phyloP scores from a whole-genome alignment of 73 alveolate species.

The Symbiodinium natans region DNA sequence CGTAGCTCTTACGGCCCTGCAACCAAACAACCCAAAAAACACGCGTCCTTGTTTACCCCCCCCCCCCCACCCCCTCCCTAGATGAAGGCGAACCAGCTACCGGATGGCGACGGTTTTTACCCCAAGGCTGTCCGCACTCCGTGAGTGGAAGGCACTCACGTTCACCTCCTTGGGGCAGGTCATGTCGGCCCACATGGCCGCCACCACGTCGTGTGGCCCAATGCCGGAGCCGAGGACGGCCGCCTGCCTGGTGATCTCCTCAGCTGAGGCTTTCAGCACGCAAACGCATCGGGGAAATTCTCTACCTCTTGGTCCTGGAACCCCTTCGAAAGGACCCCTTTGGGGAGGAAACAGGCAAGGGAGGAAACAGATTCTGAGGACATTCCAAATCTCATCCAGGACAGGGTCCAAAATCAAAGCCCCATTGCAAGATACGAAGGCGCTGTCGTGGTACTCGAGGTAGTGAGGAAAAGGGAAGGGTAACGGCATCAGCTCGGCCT shows the following conservation, averaged over 20 bases:
- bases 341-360: too few species aligned
- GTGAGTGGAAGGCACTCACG: background rate
- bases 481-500: background rate
- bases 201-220: constrained; percentile 60
- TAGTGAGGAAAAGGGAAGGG: constrained; percentile 69
- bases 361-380: too few species aligned
- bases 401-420: constrained; percentile 84
- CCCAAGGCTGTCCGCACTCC: background rate
- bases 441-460: constrained; percentile 40
- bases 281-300: too few species aligned
- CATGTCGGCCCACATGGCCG: constrained; percentile 83
- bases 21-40: too few species aligned
- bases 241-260: constrained; percentile 29
- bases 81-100: too few species aligned
- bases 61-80: too few species aligned
- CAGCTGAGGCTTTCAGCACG: too few species aligned
- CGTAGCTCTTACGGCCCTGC: too few species aligned
- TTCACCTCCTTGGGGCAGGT: constrained; percentile 37
- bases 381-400: constrained; percentile 14
- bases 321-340: too few species aligned
- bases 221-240: constrained; percentile 26
- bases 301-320: too few species aligned
- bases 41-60: too few species aligned
- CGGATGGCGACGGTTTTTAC: background rate
- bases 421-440: constrained; percentile 62